phyloP scores from a whole-genome alignment of 192 early-diverging fungal species.

The Coemansia erecta region DNA sequence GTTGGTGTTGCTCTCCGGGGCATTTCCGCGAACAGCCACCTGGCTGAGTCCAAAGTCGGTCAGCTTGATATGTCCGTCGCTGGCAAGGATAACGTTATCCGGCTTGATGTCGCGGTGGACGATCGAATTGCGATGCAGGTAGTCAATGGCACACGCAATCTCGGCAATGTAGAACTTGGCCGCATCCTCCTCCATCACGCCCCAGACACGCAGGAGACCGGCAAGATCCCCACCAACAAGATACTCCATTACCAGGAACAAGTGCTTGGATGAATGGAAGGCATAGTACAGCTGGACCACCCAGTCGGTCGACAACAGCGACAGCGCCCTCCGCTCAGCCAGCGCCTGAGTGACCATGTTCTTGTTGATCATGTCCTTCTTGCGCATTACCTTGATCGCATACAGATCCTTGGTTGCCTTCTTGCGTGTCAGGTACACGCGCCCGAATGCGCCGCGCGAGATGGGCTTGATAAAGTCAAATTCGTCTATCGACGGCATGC shows the following conservation, averaged over 20 bases:
- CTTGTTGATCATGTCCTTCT: slow-evolving; percentile 91
- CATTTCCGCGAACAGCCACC: slow-evolving; percentile 59
- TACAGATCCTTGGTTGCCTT: slow-evolving; percentile 83
- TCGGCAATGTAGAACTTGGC: slow-evolving; percentile 90
- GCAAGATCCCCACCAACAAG: slow-evolving; percentile 85
- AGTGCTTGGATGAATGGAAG: slow-evolving; percentile 82
- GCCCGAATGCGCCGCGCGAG: slow-evolving; percentile 91
- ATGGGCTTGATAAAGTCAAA: slow-evolving; percentile 95
- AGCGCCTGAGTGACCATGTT: slow-evolving; percentile 94
- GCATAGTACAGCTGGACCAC: slow-evolving; percentile 93
- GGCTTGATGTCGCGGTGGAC: slow-evolving; percentile 83
- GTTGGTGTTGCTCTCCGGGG: slow-evolving; percentile 13
- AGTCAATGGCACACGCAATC: slow-evolving; percentile 84
- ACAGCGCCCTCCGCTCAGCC: slow-evolving; percentile 82
- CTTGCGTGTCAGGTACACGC: slow-evolving; percentile 85
- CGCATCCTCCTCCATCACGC: slow-evolving; percentile 75
- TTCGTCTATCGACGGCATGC: slow-evolving; percentile 82
- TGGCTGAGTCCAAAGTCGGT: slow-evolving; percentile 95
- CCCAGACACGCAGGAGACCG: slow-evolving; percentile 70
- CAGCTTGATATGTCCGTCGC: slow-evolving; percentile 88
- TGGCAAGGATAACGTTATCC: slow-evolving; percentile 82
- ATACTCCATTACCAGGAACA: slow-evolving; percentile 92
- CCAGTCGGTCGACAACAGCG: slow-evolving; percentile 75
- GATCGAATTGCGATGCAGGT: slow-evolving; percentile 87
- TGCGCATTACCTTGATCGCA: slow-evolving; percentile 91